Evolutionary conservation across 345 rosid genomes (phyloP), one percentile per base, ranked within the genome.

Genomic region (Eucalyptus shirleyi): DNA sequence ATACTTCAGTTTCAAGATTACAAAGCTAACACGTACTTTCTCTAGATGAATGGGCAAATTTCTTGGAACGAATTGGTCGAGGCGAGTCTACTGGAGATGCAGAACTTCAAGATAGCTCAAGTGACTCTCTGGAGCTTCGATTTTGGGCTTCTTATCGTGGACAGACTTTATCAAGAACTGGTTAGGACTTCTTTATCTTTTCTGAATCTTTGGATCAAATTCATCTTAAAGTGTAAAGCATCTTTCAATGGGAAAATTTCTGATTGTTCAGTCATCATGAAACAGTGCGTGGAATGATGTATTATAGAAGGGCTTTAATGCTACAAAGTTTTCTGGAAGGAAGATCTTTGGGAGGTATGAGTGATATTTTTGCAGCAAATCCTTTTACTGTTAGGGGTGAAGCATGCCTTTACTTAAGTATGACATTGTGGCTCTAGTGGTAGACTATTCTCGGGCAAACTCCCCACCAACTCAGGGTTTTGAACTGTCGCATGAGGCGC

Each of bases 271-370:
- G 87, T 91, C 24, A 90, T 83, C 62, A 37, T 47, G 87, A 89
- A 92, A 92, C 96, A 98, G 99, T 98, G 89, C 99, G 99, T 87
- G 99, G 99, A 88, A 98, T 98, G 99, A 98, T 98, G 99, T 98
- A 98, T 89, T 98, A 98, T 89, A 95, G 99, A 93, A 96, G 98
- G 94, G 99, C 99, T 91, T 93, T 98, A 90, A 96, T 98, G 99
- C 93, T 98, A 69, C 99, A 97, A 95, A 97, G 99, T 93, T 95
- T 91, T 93, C 92, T 97, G 72, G 99, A 98, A 91, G 94, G 93
- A 88, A 93, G 99, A 93, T 90, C 95, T 89, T 86, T 94, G 86
- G 97, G 97, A 95, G 99, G 99, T 97, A 93, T 89, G 67, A 10
- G 89, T 80, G 86, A 49, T 28, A 47, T 45, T 77, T 45, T 72